Conservation (phyloP, 805 yeast species). For the Yarrowia sp. region DNA sequence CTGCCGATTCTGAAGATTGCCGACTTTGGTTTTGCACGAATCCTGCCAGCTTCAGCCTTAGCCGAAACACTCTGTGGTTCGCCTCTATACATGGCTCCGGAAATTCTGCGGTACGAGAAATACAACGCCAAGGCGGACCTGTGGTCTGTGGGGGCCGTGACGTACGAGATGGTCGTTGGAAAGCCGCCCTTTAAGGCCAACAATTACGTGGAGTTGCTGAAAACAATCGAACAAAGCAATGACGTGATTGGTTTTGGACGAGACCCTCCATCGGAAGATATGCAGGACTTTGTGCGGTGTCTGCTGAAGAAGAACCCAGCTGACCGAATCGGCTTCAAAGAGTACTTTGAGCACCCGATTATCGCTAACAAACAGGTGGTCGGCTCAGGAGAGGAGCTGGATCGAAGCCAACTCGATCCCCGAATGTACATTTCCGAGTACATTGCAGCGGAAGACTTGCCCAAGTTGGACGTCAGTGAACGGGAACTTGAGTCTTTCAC, state of each 20-base stretch:
- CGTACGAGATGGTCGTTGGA: conserved; percentile 96
- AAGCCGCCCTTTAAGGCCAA: conserved; percentile 94
- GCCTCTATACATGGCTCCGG: conserved; percentile 99
- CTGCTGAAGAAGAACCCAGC: conserved; percentile 83
- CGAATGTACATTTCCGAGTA: conserved; percentile 86
- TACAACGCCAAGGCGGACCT: conserved; percentile 96
- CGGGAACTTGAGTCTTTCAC: neutral
- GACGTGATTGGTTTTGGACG: conserved; percentile 69
- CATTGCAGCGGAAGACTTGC: conserved; percentile 48
- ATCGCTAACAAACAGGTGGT: conserved; percentile 55
- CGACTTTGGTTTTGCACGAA: conserved; percentile 97
- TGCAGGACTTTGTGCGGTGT: conserved; percentile 74
- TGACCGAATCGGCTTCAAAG: conserved; percentile 86
- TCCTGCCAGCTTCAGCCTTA: conserved; percentile 88
- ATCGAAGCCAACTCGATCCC: conserved; percentile 72
- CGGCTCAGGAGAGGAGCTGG: conserved; percentile 57
- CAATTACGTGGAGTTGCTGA: conserved; percentile 87
- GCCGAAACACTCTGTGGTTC: conserved; percentile 98
- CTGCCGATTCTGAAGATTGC: conserved; percentile 92
- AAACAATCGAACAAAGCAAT: conserved; percentile 81
- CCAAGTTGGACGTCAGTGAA: conserved; percentile 1
- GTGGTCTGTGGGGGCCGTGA: conserved; percentile 98
- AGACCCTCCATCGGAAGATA: conserved; percentile 68
- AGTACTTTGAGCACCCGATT: conserved; percentile 79
- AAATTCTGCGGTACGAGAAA: conserved; percentile 89